A percentile compares a stretch with the other conserved stretches of the same genome.
Conservation (phyloP, 768 basidiomycete genomes). For the Termitomyces sp. region DNA sequence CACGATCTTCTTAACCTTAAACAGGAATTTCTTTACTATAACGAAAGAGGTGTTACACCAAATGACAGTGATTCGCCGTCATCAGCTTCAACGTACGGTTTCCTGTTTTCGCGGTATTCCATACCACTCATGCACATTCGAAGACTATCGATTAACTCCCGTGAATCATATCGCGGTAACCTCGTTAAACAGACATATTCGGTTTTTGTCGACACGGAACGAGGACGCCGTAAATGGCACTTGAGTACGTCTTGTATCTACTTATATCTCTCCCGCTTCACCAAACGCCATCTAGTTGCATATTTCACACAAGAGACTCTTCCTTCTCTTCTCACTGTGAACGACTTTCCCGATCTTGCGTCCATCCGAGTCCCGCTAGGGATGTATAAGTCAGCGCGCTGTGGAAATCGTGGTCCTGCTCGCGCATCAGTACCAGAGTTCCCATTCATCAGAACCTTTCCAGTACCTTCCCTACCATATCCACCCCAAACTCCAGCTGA, state of each 20-base stretch:
- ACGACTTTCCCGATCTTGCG: constrained; percentile 52
- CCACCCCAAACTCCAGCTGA: constrained; percentile 5
- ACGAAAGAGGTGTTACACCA: constrained; percentile 54
- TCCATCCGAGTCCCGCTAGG: constrained; percentile 50
- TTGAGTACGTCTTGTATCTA: constrained; percentile 45
- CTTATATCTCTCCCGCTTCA: neutral
- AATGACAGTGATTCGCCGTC: constrained; percentile 33
- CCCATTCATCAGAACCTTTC: neutral
- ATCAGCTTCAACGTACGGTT: constrained; percentile 38
- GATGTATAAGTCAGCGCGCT: constrained; percentile 62
- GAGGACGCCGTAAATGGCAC: constrained; percentile 77
- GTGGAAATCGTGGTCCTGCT: constrained; percentile 26
- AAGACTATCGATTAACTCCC: constrained; percentile 19
- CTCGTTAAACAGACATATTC: constrained; percentile 81
- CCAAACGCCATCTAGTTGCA: constrained; percentile 44
- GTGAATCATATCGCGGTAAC: constrained; percentile 32
- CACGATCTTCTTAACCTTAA: constrained; percentile 2
- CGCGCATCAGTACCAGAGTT: constrained; percentile 5
- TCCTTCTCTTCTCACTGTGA: constrained; percentile 50
- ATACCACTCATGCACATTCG: neutral
- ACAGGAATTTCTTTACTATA: constrained; percentile 75
- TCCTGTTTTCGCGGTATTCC: neutral
- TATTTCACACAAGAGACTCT: constrained; percentile 68
- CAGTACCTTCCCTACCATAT: neutral
- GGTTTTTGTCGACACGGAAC: constrained; percentile 60